Evolutionary conservation across 352 stramenopile species (phyloP).

Genomic region (Pythium oligandrum): DNA sequence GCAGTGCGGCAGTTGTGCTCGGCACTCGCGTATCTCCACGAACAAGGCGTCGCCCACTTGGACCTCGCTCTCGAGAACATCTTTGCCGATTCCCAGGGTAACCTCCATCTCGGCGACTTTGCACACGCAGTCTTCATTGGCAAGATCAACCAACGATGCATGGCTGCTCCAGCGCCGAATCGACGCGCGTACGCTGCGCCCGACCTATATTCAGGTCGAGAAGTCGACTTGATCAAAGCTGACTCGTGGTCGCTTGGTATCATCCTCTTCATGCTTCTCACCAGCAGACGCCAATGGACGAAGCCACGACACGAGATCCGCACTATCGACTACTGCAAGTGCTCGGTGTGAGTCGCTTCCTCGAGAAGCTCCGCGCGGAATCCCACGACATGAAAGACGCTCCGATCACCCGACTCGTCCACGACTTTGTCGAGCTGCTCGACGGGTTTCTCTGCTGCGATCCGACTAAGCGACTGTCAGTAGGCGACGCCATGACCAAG

Average conservation of each 20-base stretch:
- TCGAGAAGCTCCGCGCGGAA: constrained; percentile 11
- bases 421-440: constrained; percentile 10
- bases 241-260: constrained; percentile 29
- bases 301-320: constrained; percentile 8
- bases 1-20: constrained; percentile 10
- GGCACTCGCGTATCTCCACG: constrained; percentile 19
- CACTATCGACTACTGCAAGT: constrained; percentile 16
- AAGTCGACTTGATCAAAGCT: constrained; percentile 21
- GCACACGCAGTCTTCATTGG: constrained; percentile 8
- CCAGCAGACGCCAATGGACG: constrained; percentile 7
- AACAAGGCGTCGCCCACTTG: constrained; percentile 15
- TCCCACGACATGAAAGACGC: not conserved
- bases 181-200: constrained; percentile 12
- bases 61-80: constrained; percentile 23
- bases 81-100: constrained; percentile 10
- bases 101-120: constrained; percentile 16
- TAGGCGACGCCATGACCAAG: constrained; percentile 3
- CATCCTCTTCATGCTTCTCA: constrained; percentile 21
- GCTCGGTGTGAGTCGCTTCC: constrained; percentile 13
- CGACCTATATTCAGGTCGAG: constrained; percentile 13
- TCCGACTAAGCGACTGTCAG: constrained; percentile 6
- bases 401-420: constrained; percentile 1
- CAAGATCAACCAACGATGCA: not conserved
- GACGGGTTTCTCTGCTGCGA: constrained; percentile 11
- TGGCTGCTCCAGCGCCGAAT: constrained; percentile 3